A percentile compares a stretch with the other conserved stretches of the same genome.
phyloP scores from a whole-genome alignment of 106 monocot species.

The Apostasia ramifera region DNA sequence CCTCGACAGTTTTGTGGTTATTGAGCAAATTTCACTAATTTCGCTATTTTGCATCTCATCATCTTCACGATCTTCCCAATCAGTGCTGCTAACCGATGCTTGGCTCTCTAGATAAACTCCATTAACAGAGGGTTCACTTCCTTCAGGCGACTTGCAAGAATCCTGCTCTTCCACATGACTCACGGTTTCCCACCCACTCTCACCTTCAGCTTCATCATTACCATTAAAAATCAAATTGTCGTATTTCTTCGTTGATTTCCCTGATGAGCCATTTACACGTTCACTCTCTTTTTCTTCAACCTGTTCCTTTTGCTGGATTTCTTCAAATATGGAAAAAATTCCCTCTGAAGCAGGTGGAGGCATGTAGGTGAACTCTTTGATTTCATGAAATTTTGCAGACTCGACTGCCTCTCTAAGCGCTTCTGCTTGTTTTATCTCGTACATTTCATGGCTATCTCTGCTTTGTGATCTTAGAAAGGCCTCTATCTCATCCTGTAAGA shows the following conservation, averaged over 20 bases:
- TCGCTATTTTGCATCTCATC: slow-evolving; percentile 38
- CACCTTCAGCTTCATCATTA: slow-evolving; percentile 59
- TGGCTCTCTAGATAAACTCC: slow-evolving; percentile 44
- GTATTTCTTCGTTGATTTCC: slow-evolving; percentile 16
- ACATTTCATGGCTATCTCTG: slow-evolving; percentile 6
- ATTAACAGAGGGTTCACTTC: slow-evolving; percentile 77
- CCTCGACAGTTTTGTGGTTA: slow-evolving; percentile 29
- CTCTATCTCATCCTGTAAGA: slow-evolving; percentile 53
- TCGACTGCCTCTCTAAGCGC: slow-evolving; percentile 42
- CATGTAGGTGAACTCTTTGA: slow-evolving; percentile 69
- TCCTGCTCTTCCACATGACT: slow-evolving; percentile 71
- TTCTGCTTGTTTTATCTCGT: slow-evolving; percentile 44
- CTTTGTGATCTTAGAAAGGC: slow-evolving; percentile 27
- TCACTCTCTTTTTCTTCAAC: slow-evolving; percentile 51
- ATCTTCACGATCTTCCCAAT: slow-evolving; percentile 41
- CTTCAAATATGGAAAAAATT: slow-evolving; percentile 79
- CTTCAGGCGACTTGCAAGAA: slow-evolving; percentile 68
- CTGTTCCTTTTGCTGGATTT: slow-evolving; percentile 42
- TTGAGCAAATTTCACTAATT: slow-evolving; percentile 59
- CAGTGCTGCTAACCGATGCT: slow-evolving; percentile 55
- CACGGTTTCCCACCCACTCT: slow-evolving; percentile 86
- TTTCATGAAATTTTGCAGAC: slow-evolving; percentile 38
- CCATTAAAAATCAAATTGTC: slow-evolving; percentile 16
- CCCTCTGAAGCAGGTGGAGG: slow-evolving; percentile 70
- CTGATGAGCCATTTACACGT: slow-evolving; percentile 15